Conservation (phyloP, 164 flowering plant species). For the Nelumbo lutea region DNA sequence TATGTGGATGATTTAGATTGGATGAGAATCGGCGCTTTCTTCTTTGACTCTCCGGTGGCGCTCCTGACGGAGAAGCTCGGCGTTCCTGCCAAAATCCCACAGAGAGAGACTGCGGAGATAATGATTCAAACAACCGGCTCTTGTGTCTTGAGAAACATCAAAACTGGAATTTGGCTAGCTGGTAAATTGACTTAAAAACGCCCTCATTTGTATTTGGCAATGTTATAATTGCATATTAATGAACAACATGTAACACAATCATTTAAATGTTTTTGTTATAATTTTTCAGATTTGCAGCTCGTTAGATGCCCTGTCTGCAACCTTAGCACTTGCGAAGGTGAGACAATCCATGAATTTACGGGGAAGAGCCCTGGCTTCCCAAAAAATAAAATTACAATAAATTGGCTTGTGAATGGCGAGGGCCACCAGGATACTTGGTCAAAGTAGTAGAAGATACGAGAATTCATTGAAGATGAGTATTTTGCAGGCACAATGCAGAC, state of each 20-base stretch:
- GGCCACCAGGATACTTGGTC: too few species aligned
- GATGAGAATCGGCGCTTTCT: constrained; percentile 92
- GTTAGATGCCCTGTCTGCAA: constrained; percentile 97
- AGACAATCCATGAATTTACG: constrained; percentile 7
- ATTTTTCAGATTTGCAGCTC: constrained; percentile 76
- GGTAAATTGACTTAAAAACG: constrained; percentile 28
- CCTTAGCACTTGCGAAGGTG: constrained; percentile 84
- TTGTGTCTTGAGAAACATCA: constrained; percentile 51
- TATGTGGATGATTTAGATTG: constrained; percentile 48
- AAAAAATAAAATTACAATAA: too few species aligned
- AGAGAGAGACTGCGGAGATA: constrained; percentile 28
- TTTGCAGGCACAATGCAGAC: constrained; percentile 90
- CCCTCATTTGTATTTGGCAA: not conserved
- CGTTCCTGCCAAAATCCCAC: constrained; percentile 29
- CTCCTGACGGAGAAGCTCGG: constrained; percentile 53
- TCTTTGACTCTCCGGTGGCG: constrained; percentile 50
- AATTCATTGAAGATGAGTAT: not conserved
- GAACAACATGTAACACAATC: too few species aligned
- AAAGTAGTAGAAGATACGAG: not conserved
- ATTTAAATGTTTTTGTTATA: not conserved
- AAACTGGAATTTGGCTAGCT: constrained; percentile 86
- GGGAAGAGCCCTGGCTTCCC: too few species aligned
- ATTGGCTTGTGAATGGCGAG: too few species aligned
- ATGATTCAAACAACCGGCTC: constrained; percentile 46
- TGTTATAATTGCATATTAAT: not conserved